A percentile compares a stretch with the other conserved stretches of the same genome.
These are phyloP conservation scores for Ceratocystis harringtonii DNA, from an alignment of 2,329 filamentous ascomycete species.

Conservation along the genomic window DNA sequence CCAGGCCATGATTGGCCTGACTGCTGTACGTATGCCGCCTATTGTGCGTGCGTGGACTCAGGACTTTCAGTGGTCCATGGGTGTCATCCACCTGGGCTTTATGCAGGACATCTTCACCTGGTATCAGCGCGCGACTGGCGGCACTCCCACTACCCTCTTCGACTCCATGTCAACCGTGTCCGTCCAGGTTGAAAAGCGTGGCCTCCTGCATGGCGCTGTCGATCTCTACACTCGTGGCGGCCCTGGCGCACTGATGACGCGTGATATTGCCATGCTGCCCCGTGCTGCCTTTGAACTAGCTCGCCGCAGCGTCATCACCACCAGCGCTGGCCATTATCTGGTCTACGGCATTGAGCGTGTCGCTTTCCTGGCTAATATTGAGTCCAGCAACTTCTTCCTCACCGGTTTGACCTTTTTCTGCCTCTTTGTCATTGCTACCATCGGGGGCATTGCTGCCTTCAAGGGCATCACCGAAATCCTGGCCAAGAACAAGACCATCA, in stretches of 20 bases:
- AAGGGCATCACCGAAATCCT: slow-evolving; percentile 68
- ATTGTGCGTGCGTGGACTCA: slow-evolving; percentile 89
- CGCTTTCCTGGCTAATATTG: slow-evolving; percentile 70
- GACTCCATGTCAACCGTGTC: slow-evolving; percentile 60
- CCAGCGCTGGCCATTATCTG: slow-evolving; percentile 39
- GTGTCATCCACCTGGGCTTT: slow-evolving; percentile 76
- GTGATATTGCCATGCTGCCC: slow-evolving; percentile 39
- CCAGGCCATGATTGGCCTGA: slow-evolving; percentile 81
- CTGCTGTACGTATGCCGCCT: slow-evolving; percentile 64
- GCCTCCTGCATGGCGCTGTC: slow-evolving; percentile 25
- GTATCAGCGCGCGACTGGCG: slow-evolving; percentile 90
- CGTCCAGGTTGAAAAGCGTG: slow-evolving; percentile 63
- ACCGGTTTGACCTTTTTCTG: slow-evolving; percentile 83
- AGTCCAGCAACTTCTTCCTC: slow-evolving; percentile 84
- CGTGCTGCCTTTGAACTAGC: slow-evolving; percentile 29
- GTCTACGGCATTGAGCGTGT: slow-evolving; percentile 80
- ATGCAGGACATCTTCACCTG: slow-evolving; percentile 81
- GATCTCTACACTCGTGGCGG: slow-evolving; percentile 34
- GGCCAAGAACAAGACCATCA: slow-evolving; percentile 61
- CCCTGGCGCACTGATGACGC: slow-evolving; percentile 27
- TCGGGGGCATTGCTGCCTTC: slow-evolving; percentile 59
- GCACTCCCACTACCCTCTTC: slow-evolving; percentile 64
- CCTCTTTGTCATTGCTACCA: slow-evolving; percentile 62
- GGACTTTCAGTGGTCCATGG: slow-evolving; percentile 98
- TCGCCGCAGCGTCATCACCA: slow-evolving; percentile 41